Conservation (phyloP, 306 rosid species). For the Vigna nakashimae region DNA sequence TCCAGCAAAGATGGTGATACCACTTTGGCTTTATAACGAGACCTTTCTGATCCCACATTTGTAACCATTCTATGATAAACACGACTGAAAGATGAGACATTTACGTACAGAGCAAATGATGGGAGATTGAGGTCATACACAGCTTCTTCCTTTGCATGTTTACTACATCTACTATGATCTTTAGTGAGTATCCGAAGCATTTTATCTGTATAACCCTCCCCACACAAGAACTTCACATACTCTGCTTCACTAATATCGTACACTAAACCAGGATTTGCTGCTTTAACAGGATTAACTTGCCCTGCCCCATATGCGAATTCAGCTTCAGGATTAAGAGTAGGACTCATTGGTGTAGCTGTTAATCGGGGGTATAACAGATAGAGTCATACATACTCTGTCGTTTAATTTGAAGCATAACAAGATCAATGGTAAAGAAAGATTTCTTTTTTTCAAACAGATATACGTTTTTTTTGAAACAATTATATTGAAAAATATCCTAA, state of each 20-base stretch:
- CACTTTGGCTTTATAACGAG: slow-evolving; percentile 35
- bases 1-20: background rate
- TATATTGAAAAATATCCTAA: too few species aligned
- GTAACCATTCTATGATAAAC: slow-evolving; percentile 39
- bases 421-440: too few species aligned
- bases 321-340: slow-evolving; percentile 39
- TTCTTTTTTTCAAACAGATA: too few species aligned
- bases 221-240: slow-evolving; percentile 51
- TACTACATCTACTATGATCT: background rate
- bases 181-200: slow-evolving; percentile 3
- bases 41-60: slow-evolving; percentile 31
- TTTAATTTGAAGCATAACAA: too few species aligned
- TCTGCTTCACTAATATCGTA: slow-evolving; percentile 47
- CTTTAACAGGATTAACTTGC: slow-evolving; percentile 48
- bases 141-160: background rate
- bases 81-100: background rate
- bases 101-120: slow-evolving; percentile 44
- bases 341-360: slow-evolving; percentile 48
- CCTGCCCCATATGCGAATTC: slow-evolving; percentile 64
- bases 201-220: slow-evolving; percentile 44
- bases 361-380: too few species aligned
- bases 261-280: slow-evolving; percentile 55
- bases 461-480: too few species aligned
- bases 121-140: slow-evolving; percentile 58
- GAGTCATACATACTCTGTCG: too few species aligned